These are phyloP conservation scores for Steccherinum ochraceum DNA, from an alignment of 768 basidiomycete genomes.

Conservation along the genomic window DNA sequence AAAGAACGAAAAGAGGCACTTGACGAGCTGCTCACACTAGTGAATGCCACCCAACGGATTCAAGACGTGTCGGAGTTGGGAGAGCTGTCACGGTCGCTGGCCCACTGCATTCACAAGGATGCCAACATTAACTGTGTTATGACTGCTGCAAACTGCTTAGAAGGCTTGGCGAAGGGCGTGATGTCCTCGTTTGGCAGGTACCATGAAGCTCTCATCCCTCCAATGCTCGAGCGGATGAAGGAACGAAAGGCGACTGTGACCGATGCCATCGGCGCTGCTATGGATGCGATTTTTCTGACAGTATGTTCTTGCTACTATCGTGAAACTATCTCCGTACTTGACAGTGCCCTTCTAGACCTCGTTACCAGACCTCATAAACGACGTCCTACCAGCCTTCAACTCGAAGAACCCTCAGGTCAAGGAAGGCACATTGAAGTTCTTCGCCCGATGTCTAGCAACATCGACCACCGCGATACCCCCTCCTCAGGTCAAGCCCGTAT, in stretches of 20 bases:
- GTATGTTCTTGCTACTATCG: too few species aligned
- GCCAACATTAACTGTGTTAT: constrained; percentile 96
- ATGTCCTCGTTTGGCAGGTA: constrained; percentile 68
- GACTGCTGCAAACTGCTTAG: constrained; percentile 77
- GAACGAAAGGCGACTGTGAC: constrained; percentile 90
- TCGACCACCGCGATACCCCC: constrained; percentile 67
- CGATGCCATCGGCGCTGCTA: constrained; percentile 78
- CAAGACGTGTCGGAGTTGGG: constrained; percentile 74
- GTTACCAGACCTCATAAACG: constrained; percentile 76
- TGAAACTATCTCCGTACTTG: too few species aligned
- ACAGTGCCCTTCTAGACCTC: constrained; percentile 63
- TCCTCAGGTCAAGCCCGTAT: constrained; percentile 73
- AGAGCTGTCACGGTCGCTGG: constrained; percentile 72
- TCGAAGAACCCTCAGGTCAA: constrained; percentile 97
- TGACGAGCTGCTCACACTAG: constrained; percentile 69
- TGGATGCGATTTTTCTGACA: constrained; percentile 83
- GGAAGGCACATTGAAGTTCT: constrained; percentile 84
- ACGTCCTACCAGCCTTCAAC: constrained; percentile 68
- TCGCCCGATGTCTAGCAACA: constrained; percentile 68
- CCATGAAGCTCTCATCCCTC: constrained; percentile 63
- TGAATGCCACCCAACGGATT: constrained; percentile 68
- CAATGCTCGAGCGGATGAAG: constrained; percentile 85
- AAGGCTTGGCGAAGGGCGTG: constrained; percentile 80
- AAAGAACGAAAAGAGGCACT: constrained; percentile 93
- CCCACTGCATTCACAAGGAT: constrained; percentile 76